These are phyloP conservation scores for Prunus dulcis DNA, from an alignment of 306 rosid genomes.

Conservation along the genomic window DNA sequence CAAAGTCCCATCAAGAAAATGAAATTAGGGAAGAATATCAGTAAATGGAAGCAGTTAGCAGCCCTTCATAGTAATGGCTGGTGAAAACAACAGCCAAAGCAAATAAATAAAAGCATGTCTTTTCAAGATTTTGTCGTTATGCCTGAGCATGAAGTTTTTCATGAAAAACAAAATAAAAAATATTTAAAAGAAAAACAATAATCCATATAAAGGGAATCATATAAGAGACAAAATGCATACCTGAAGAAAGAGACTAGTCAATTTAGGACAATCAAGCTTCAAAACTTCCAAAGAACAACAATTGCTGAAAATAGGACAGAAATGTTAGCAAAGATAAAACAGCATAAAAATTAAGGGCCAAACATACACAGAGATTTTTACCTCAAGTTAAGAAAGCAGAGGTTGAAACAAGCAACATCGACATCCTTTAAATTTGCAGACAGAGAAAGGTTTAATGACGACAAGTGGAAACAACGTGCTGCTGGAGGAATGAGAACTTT, in stretches of 20 bases:
- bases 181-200: background rate
- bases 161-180: background rate
- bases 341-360: constrained; percentile 14
- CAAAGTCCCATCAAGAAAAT: constrained; percentile 1
- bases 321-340: background rate
- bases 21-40: background rate
- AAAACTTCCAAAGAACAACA: constrained; percentile 80
- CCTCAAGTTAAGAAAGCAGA: constrained; percentile 90
- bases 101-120: background rate
- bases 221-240: constrained; percentile 33
- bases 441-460: constrained; percentile 73
- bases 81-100: background rate
- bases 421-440: constrained; percentile 84
- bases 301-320: constrained; percentile 47
- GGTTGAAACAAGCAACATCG: constrained; percentile 84
- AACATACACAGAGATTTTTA: constrained; percentile 13
- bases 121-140: background rate
- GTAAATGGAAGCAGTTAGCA: background rate
- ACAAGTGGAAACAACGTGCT: constrained; percentile 70
- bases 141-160: background rate
- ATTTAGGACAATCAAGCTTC: constrained; percentile 79
- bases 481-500: constrained; percentile 82
- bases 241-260: constrained; percentile 92
- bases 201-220: background rate
- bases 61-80: background rate